phyloP scores from a whole-genome alignment of 257 asterid species.

The Cruciata laevipes region DNA sequence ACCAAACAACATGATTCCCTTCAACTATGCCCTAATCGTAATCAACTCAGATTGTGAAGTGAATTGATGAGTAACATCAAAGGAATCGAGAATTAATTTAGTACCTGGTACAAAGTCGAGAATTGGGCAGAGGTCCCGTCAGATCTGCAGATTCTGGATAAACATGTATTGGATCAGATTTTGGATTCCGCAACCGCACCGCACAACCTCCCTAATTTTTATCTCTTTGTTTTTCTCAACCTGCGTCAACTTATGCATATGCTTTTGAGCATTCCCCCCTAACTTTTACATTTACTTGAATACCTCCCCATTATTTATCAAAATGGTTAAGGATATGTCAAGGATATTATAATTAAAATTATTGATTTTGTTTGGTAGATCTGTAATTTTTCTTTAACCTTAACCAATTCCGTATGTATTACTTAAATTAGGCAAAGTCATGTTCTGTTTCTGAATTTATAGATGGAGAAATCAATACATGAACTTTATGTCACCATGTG shows the following conservation, averaged over 20 bases:
- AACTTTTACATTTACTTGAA: background rate
- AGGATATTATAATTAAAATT: too few species aligned
- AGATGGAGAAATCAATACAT: too few species aligned
- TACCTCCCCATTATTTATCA: background rate
- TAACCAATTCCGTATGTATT: too few species aligned
- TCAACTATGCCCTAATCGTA: background rate
- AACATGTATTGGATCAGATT: background rate
- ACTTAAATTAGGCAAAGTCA: too few species aligned
- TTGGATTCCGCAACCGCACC: background rate
- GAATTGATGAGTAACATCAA: too few species aligned
- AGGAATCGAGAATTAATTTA: background rate
- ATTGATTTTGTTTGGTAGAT: too few species aligned
- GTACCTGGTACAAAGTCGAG: background rate
- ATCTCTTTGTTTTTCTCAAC: background rate
- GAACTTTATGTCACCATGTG: too few species aligned
- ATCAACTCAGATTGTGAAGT: background rate
- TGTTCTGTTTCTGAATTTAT: too few species aligned
- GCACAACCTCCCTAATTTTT: background rate
- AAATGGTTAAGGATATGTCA: too few species aligned
- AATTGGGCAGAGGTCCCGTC: background rate
- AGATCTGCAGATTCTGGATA: background rate
- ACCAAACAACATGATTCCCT: background rate
- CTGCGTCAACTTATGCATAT: background rate
- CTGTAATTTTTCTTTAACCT: too few species aligned
- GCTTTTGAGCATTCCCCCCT: background rate